These are phyloP conservation scores for Basidioascus undulatus DNA, from an alignment of 768 basidiomycete genomes.

Conservation along the genomic window DNA sequence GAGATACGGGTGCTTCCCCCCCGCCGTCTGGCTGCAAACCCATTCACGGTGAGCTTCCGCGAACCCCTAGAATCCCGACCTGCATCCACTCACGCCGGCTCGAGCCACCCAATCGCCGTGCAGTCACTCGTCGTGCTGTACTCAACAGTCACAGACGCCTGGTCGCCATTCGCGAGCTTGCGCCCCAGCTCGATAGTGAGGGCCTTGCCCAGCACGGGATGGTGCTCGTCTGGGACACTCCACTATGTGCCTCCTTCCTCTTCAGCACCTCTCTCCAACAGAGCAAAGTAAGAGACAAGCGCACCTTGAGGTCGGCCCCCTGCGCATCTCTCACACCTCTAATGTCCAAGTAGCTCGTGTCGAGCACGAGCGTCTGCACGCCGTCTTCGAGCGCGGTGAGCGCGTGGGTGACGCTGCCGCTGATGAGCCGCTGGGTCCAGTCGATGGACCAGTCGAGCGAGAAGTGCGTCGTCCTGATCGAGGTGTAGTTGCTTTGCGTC, in stretches of 20 bases:
- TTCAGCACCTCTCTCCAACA: no score
- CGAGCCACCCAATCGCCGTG: slow-evolving; percentile 70
- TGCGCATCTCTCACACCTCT: slow-evolving; percentile 12
- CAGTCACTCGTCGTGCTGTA: slow-evolving; percentile 52
- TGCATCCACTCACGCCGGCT: slow-evolving; percentile 31
- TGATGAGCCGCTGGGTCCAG: slow-evolving; percentile 34
- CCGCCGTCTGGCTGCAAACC: slow-evolving; percentile 49
- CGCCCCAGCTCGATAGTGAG: slow-evolving; percentile 33
- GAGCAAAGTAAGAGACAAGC: neutral
- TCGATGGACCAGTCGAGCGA: slow-evolving; percentile 57
- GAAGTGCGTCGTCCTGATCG: slow-evolving; percentile 41
- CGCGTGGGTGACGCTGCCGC: slow-evolving; percentile 40
- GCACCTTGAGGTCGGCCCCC: slow-evolving; percentile 1
- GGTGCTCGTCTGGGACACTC: slow-evolving; percentile 23
- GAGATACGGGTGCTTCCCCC: slow-evolving; percentile 57
- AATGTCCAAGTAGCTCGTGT: slow-evolving; percentile 47
- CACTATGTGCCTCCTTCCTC: no score
- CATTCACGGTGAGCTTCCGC: neutral
- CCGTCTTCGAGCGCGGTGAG: slow-evolving; percentile 31
- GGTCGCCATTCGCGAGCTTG: slow-evolving; percentile 23
- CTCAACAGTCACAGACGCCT: slow-evolving; percentile 25
- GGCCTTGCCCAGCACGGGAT: slow-evolving; percentile 54
- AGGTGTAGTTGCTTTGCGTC: slow-evolving; percentile 54
- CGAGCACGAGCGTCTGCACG: slow-evolving; percentile 34
- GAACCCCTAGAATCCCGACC: neutral